Evolutionary conservation across 257 asterid species (phyloP).

Genomic region (Penstemon newberryi): DNA sequence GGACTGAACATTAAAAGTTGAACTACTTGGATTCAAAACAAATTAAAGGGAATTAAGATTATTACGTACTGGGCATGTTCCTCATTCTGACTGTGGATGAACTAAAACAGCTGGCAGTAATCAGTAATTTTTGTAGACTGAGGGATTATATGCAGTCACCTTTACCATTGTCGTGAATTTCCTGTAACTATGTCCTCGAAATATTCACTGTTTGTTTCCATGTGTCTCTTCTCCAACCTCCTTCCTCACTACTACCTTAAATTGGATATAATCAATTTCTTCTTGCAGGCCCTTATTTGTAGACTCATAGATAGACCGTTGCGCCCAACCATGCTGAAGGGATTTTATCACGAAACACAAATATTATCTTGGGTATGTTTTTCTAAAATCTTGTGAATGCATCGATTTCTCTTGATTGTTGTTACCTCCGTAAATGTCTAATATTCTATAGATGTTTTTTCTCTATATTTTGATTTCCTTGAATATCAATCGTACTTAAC

Average conservation of each 20-base stretch:
- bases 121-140: not conserved
- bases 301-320: slow-evolving; percentile 95
- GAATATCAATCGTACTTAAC: not conserved
- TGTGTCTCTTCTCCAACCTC: not conserved
- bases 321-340: slow-evolving; percentile 94
- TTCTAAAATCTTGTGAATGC: slow-evolving; percentile 25
- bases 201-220: not conserved
- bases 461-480: slow-evolving; percentile 18
- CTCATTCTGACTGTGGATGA: not conserved
- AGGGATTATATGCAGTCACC: not conserved
- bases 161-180: not conserved
- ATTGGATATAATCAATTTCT: slow-evolving; percentile 28
- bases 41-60: too few species aligned
- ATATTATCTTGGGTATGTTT: slow-evolving; percentile 85
- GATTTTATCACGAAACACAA: slow-evolving; percentile 95
- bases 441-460: slow-evolving; percentile 2
- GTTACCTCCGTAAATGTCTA: not conserved
- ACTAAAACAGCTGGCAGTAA: not conserved
- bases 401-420: slow-evolving; percentile 3
- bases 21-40: too few species aligned
- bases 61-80: too few species aligned
- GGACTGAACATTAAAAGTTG: too few species aligned
- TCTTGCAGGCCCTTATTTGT: slow-evolving; percentile 91
- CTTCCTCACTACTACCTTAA: not conserved
- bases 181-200: not conserved